A percentile compares a stretch with the other conserved stretches of the same genome.
Conservation (phyloP, 345 rosid species). For the Aquilaria yunnanensis region DNA sequence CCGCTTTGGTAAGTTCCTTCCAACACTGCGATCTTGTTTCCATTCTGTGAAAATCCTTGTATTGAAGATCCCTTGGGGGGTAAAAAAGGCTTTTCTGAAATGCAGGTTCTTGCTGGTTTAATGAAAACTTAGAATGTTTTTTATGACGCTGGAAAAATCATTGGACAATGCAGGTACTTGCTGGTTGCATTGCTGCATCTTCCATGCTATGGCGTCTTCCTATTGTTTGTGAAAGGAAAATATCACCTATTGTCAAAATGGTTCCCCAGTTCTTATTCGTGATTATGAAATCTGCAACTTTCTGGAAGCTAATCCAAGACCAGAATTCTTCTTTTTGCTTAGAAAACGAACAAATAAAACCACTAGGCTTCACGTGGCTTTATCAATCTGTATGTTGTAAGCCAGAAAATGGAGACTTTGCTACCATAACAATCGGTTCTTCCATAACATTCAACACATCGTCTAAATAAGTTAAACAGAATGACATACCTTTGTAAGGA, state of each 20-base stretch:
- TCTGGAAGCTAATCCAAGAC: no score
- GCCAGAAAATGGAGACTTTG: not conserved
- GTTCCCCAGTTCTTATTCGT: slow-evolving; percentile 31
- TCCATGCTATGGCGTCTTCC: slow-evolving; percentile 51
- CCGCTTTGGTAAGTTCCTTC: slow-evolving; percentile 46
- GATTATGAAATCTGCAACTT: slow-evolving; percentile 4
- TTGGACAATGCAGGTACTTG: slow-evolving; percentile 41
- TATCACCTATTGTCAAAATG: slow-evolving; percentile 37
- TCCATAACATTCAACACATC: no score
- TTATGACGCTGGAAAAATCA: no score
- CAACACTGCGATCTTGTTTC: not conserved
- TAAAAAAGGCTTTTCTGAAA: not conserved
- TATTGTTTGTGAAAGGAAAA: slow-evolving; percentile 30
- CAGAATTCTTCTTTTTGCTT: no score
- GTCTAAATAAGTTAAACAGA: no score
- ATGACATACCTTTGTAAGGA: no score
- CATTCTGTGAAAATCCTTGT: not conserved
- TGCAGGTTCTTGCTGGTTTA: not conserved
- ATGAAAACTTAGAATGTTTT: no score
- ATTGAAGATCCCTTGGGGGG: not conserved
- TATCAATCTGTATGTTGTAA: no score
- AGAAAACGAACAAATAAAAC: no score
- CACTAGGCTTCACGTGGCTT: no score
- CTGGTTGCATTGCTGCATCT: slow-evolving; percentile 44
- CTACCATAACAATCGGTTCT: no score